These are phyloP conservation scores for Teunomyces aglyptinius DNA, from an alignment of 805 yeast species.

Conservation along the genomic window DNA sequence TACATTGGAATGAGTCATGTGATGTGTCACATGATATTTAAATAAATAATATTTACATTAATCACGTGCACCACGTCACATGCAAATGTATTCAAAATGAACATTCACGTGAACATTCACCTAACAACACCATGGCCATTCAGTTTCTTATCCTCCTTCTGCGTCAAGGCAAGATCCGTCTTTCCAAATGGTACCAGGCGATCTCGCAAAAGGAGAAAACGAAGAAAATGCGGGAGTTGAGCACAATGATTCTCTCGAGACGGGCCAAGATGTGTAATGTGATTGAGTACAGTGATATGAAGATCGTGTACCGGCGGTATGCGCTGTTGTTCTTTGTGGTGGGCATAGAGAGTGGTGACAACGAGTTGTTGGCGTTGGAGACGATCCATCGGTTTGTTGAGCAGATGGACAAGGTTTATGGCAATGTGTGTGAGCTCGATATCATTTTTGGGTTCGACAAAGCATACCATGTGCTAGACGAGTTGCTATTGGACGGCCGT, in stretches of 20 bases:
- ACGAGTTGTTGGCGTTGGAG: constrained; percentile 84
- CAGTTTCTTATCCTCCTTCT: constrained; percentile 80
- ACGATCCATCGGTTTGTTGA: constrained; percentile 91
- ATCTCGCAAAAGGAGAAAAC: constrained; percentile 81
- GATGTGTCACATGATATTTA: neutral
- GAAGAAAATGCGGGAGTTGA: constrained; percentile 78
- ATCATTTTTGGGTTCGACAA: constrained; percentile 93
- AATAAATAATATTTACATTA: too few species aligned
- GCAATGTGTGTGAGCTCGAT: constrained; percentile 94
- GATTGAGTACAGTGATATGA: constrained; percentile 78
- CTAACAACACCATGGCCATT: constrained; percentile 55
- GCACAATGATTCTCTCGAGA: constrained; percentile 80
- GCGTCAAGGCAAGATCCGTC: constrained; percentile 91
- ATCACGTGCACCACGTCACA: neutral
- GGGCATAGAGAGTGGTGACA: constrained; percentile 79
- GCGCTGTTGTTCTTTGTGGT: constrained; percentile 90
- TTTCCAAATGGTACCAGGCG: constrained; percentile 91
- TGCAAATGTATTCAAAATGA: neutral
- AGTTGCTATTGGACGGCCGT: constrained; percentile 83
- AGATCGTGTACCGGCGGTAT: constrained; percentile 86
- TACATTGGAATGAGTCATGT: constrained; percentile 30
- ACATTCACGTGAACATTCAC: neutral
- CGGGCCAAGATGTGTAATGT: constrained; percentile 95
- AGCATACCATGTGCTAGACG: constrained; percentile 91
- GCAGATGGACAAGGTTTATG: constrained; percentile 93